Evolutionary conservation across 495 filamentous ascomycete genomes (phyloP).

Genomic region (Penicillium psychrofluorescens): DNA sequence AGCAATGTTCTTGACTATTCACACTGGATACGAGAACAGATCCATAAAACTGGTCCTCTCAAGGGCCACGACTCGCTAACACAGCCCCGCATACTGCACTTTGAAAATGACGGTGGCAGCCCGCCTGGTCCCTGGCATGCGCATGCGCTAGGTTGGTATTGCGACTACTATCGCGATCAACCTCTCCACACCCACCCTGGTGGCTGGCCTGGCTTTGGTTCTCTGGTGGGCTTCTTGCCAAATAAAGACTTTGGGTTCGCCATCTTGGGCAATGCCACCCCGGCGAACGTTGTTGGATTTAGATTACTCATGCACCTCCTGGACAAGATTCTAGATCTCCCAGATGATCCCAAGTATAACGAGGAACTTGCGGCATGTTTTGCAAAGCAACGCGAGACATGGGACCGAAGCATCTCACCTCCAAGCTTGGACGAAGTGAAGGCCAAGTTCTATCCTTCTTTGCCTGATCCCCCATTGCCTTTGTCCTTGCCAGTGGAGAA

Average conservation of each 20-base stretch:
- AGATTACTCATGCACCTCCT: conserved; percentile 3
- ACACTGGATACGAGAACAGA: conserved; percentile 38
- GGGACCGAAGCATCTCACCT: background rate
- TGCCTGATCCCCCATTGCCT: conserved; percentile 7
- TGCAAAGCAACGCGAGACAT: background rate
- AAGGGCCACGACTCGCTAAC: conserved; percentile 30
- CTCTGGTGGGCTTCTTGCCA: conserved; percentile 39
- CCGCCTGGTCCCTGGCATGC: conserved; percentile 9
- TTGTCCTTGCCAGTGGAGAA: conserved; percentile 6
- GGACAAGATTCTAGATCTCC: conserved; percentile 5
- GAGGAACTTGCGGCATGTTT: conserved; percentile 2
- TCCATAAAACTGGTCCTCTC: conserved; percentile 21
- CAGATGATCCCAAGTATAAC: background rate
- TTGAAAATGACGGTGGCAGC: conserved; percentile 4
- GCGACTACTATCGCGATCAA: conserved; percentile 35
- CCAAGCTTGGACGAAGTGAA: background rate
- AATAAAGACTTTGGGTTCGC: conserved; percentile 36
- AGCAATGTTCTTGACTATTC: conserved; percentile 47
- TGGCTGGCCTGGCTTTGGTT: conserved; percentile 36
- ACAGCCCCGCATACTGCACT: conserved; percentile 24
- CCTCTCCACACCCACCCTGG: conserved; percentile 36
- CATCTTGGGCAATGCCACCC: conserved; percentile 30
- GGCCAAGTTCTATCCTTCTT: conserved; percentile 2
- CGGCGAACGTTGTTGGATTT: background rate
- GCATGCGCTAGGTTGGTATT: conserved; percentile 41